Base-by-base conservation (phyloP, 108 stramenopile species). In the Cylindrotheca fusiformis region DNA sequence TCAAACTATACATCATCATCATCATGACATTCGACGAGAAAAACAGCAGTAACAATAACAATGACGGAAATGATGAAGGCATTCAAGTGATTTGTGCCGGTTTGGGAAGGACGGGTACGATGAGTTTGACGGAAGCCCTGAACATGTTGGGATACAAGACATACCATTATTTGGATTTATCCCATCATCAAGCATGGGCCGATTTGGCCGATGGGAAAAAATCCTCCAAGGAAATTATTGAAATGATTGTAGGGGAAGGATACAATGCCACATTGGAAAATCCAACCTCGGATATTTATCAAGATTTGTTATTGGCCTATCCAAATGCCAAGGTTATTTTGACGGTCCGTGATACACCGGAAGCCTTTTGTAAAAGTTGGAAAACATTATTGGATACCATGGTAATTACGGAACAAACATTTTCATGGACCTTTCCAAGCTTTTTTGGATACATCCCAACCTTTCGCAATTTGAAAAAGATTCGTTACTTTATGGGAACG, bases 241-340 rank as follows among this genome's bases (percentile, higher is more conserved):
- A 78, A 4, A 10, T 33, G 28, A 67, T 73, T 41, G 58, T 48
- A 2, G 18, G 50, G 0, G 60, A 55, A 23, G 81, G 74, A 2
- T 82, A 76, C 59, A 64, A 63, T n/a, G 81, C 81, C 3, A 60
- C 65, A 0, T 50, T 77, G 22, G 71, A 81, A 23, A 58, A 49
- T 32, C 66, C 76, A 18, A 62, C 56, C 28, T 52, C 25, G 30
- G 62, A 68, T 31, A 54, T 77, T 47, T 68, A 52, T 58, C 1
- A 53, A 14, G 65, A 66, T 27, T 20, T 66, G 26, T 25, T 66
- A 24, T 31, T 3, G n/a, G 47, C 12, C 8, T 58, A 68, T 32
- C 73, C 76, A 24, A 52, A 74, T 22, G 81, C 68, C 51, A 77
- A 77, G 48, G 74, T 73, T 12, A 57, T 82, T 47, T 68, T 77